These are phyloP conservation scores for Termitomyces sp. DNA, from an alignment of 768 basidiomycete genomes.

Conservation along the genomic window DNA sequence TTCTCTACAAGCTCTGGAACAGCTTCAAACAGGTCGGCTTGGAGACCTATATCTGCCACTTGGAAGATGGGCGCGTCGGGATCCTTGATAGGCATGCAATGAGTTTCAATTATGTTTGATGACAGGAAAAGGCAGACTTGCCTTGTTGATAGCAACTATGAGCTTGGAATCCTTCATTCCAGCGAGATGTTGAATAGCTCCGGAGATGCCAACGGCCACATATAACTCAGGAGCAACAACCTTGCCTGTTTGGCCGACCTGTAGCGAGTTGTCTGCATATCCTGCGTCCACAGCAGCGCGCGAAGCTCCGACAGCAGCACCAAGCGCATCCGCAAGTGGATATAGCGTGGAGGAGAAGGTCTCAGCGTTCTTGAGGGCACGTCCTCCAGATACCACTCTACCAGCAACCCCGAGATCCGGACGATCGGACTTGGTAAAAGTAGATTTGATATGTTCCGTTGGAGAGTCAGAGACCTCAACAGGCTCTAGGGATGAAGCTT, in stretches of 20 bases:
- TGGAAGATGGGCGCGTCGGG: conserved; percentile 99
- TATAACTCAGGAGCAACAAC: conserved; percentile 97
- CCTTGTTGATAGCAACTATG: conserved; percentile 98
- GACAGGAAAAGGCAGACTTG: conserved; percentile 18
- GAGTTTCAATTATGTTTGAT: conserved; percentile 1
- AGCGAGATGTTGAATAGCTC: conserved; percentile 97
- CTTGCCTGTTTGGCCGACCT: conserved; percentile 99
- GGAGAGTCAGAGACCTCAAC: conserved; percentile 53
- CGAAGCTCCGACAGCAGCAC: conserved; percentile 96
- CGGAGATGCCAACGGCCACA: conserved; percentile 94
- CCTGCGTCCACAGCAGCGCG: conserved; percentile 98
- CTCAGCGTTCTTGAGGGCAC: conserved; percentile 91
- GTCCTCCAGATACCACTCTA: conserved; percentile 90
- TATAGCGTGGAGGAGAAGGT: conserved; percentile 85
- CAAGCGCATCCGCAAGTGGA: conserved; percentile 88
- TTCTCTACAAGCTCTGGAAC: conserved; percentile 91
- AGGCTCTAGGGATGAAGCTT: conserved; percentile 57
- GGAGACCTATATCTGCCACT: conserved; percentile 92
- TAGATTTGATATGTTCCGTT: conserved; percentile 65
- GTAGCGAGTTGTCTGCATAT: conserved; percentile 94
- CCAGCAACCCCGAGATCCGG: conserved; percentile 87
- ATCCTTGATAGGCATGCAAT: conserved; percentile 45
- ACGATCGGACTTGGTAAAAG: conserved; percentile 83
- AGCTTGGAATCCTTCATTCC: conserved; percentile 99
- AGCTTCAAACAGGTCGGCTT: conserved; percentile 87